Evolutionary conservation across 177 flowering plant species (phyloP), one percentile per base, ranked within the genome.

Genomic region (Telopea speciosissima): DNA sequence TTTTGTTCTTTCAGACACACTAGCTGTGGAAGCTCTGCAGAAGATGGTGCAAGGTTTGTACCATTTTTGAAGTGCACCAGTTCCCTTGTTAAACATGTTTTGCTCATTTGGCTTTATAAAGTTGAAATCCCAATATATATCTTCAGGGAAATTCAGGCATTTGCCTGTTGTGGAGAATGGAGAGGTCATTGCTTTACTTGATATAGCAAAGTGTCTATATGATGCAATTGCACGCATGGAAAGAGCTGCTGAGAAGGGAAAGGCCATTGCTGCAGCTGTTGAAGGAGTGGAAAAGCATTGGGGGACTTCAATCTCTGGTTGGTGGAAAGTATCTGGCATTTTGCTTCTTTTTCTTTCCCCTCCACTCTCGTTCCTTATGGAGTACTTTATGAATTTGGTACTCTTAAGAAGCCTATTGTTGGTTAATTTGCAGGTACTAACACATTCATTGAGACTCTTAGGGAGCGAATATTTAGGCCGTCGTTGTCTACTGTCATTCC

Each of bases 201-300:
- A 93, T 72, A 96, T 96, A 79, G 94, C 99, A 52, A 96, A 96
- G 82, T 96, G 99, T 74, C 75, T 96, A 44, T 96, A 96, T 74
- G 99, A 93, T 89, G 99, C 98, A 59, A 96, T 96, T 84, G 99
- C 97, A 63, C 92, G 99, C 25, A 83, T 96, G 93, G 99, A 96
- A 77, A 89, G 99, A 81, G 97, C 98, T 59, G 93, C 98, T 74
- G 98, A 96, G 77, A 96, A 96, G 72, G 98, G 98, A 45, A 96
- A 93, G 78, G 98, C 99, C 54, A 93, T 96, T 83, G 99, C 97
- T 58, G 97, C 98, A 65, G 98, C 99, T 65, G 97, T 93, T 80
- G 99, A 96, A 87, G 98, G 98, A 68, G 96, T 93, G 68, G 99
- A 96, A 76, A 96, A 87, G 80, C 81, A 86, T 63, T 96, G 98